Evolutionary conservation across 352 stramenopile genomes (phyloP), one percentile per base, ranked within the genome.

Genomic region (Phytophthora megakarya): DNA sequence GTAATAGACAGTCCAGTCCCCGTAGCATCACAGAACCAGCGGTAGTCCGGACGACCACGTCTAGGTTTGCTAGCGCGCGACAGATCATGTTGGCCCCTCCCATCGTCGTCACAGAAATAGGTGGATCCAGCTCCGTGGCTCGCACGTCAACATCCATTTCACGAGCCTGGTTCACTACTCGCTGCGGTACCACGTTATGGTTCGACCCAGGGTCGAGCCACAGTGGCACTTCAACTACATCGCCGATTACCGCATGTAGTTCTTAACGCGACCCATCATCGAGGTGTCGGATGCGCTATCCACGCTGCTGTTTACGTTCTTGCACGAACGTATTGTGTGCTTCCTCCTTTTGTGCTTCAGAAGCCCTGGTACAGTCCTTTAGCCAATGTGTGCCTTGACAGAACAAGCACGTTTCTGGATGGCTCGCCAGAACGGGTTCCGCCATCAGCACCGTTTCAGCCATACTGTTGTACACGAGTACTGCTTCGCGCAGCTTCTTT

Each of bases 111-210:
- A 47, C 40, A 16, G 40, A n/a, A 30, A 47, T 18, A 28, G 40
- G 40, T 13, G 21, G 40, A 28, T 47, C 22, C 19, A 47, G 10
- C 23, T 37, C 21, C 18, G 23, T 15, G 3, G 37, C 32, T 8
- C 37, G 28, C 25, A 50, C 42, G 5, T 7, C 23, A 37, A 37
- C 37, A 10, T 22, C 43, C 43, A 50, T 8, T n/a, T 37, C 43
- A 22, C 37, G 43, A 16, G 37, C 15, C 32, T 50, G 43, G 6
- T 50, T 5, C 35, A 50, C 12, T 15, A 50, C 18, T 4, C 25
- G 10, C 21, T 13, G 43, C 6, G 43, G 23, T 37, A 50, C 43
- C 43, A 50, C 43, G 15, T 50, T 50, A 37, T 50, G 25, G 43
- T 50, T 12, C 43, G 43, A 37, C 23, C 43, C 23, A 23, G 43